These are phyloP conservation scores for Diaporthe amygdali DNA, from an alignment of 2,329 filamentous ascomycete genomes.

Conservation along the genomic window DNA sequence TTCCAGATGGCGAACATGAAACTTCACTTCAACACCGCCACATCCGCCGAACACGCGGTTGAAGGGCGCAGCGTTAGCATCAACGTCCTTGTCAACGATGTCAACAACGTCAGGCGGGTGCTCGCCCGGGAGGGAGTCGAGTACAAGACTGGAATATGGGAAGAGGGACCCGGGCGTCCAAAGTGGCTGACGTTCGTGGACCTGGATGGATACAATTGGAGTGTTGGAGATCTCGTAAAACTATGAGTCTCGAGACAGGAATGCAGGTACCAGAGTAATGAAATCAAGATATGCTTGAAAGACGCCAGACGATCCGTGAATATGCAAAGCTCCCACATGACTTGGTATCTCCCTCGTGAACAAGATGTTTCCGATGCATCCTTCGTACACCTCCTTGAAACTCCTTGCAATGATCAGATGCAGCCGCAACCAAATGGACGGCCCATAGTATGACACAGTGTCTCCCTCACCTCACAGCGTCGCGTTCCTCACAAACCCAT, in stretches of 20 bases:
- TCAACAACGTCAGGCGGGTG: background rate
- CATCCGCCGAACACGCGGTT: background rate
- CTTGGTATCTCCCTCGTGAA: background rate
- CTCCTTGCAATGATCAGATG: background rate
- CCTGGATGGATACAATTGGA: background rate
- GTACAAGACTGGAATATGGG: background rate
- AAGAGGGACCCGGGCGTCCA: background rate
- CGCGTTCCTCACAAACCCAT: slow-evolving; percentile 13
- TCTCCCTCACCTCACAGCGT: background rate
- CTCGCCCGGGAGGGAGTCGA: no score
- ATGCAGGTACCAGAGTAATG: background rate
- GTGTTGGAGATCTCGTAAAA: background rate
- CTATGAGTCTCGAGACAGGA: no score
- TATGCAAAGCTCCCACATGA: background rate
- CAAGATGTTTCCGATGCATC: background rate
- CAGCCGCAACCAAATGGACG: no score
- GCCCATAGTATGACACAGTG: no score
- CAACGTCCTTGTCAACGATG: background rate
- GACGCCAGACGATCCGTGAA: background rate
- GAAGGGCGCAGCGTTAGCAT: background rate
- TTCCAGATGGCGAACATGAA: background rate
- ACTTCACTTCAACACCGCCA: background rate
- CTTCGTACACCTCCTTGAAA: no score
- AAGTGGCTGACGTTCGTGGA: background rate
- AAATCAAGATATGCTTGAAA: background rate